Base-by-base conservation (phyloP, 805 yeast species). In the Ogataea pignaliae region DNA sequence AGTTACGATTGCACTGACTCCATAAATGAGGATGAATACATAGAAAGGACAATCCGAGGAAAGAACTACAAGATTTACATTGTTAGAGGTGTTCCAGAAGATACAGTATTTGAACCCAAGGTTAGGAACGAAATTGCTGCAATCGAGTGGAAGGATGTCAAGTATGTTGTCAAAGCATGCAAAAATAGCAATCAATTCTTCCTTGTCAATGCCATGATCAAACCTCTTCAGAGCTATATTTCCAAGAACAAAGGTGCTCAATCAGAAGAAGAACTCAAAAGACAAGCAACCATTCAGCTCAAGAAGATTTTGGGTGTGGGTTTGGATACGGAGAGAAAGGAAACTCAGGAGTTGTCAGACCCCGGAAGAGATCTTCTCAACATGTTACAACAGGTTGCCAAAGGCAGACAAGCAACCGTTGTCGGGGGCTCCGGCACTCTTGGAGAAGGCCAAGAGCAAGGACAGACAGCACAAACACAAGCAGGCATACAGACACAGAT, bases 111-210 rank as follows among this genome's bases (percentile, higher is more conserved):
- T 57, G 76, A 71, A 50, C 97, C 99, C 1, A 70, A 75, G 46
- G 96, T 88, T 2, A 77, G 96, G 57, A 86, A 86, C 61, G 99
- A 93, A 66, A 95, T 93, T 52, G 78, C 83, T 37, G 77, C 78
- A 43, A 87, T 91, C 40, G 75, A 83, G 63, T 91, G 97, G 98
- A 68, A 70, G 50, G 83, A 80, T 53, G 68, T 85, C 49, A 81
- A 69, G 45, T 63, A 63, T 36, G 57, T 75, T 29, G 50, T 61
- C 2, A 69, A 68, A 34, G 57, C 63, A 14, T 61, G 65, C 44
- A 62, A 63, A 38, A 54, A 63, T 29, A 42, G 48, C 16, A 47
- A 50, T 26, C 57, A 63, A 26, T 75, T 59, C 47, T 78, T 72
- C 54, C 62, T 79, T 31, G 73, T 79, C 11, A 62, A 68, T 14